Base-by-base conservation (phyloP, 2,329 filamentous ascomycete species). In the Aspergillus ibericus region DNA sequence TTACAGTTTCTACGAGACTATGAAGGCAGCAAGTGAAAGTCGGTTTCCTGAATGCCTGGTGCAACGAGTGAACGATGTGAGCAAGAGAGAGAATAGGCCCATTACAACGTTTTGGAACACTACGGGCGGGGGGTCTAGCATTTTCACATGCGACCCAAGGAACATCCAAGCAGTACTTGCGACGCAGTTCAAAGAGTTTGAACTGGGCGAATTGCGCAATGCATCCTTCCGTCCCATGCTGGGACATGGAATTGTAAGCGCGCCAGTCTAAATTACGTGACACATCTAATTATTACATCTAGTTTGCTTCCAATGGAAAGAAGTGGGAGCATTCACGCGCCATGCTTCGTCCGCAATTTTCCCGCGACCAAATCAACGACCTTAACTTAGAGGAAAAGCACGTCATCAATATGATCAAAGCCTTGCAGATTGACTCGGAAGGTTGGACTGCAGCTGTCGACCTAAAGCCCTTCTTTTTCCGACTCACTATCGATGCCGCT, bases 91-190 rank as follows among this genome's bases (percentile, higher is more conserved):
- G n/a, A n/a, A n/a, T n/a, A n/a, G n/a, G n/a, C n/a, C n/a, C n/a
- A n/a, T n/a, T n/a, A n/a, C n/a, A n/a, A n/a, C n/a, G n/a, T n/a
- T n/a, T n/a, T n/a, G n/a, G n/a, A n/a, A n/a, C n/a, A n/a, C n/a
- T n/a, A n/a, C n/a, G n/a, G n/a, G n/a, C n/a, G n/a, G n/a, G n/a
- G n/a, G n/a, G n/a, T n/a, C n/a, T n/a, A n/a, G n/a, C n/a, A n/a
- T n/a, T n/a, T n/a, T 70, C 35, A 77, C 75, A 6, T 62, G 65
- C 18, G 76, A 78, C 15, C 75, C 75, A 1, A 71, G 70, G 55
- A 96, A 96, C 70, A 87, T 96, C 75, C 95, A 96, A 74, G 90
- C 92, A 16, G 81, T 96, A 20, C 79, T 96, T 10, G 90, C 92
- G 0, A 90, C 88, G 1, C 90, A 96, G 70, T 96, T 96, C 72